Evolutionary conservation across 345 rosid species (phyloP).

Genomic region (Ceriops zippeliana): DNA sequence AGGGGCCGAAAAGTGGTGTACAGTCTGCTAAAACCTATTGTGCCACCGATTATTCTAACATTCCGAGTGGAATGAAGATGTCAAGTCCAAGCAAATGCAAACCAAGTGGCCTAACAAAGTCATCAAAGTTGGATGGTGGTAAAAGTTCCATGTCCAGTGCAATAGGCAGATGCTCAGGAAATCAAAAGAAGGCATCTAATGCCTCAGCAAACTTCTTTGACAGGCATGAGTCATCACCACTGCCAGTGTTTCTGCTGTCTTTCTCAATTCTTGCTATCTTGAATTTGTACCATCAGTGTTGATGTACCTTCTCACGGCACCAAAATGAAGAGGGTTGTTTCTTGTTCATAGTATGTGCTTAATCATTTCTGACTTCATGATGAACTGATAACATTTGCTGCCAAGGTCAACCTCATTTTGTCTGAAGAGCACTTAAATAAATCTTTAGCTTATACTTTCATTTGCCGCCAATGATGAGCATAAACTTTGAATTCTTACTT

Average conservation of each 20-base stretch:
- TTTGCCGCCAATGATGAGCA: not conserved
- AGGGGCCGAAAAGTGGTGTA: conserved; percentile 16
- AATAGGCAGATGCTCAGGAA: conserved; percentile 33
- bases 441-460: conserved; percentile 1
- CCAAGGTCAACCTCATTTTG: not conserved
- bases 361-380: not conserved
- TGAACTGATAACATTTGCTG: not conserved
- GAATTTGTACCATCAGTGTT: not conserved
- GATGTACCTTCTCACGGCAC: not conserved
- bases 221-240: conserved; percentile 43
- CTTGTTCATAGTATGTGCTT: not conserved
- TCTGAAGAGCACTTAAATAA: not conserved
- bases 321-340: not conserved
- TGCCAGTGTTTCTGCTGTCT: conserved; percentile 1
- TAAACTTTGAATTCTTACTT: not conserved
- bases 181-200: conserved; percentile 43
- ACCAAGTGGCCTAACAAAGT: conserved; percentile 27
- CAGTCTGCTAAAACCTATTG: conserved; percentile 14
- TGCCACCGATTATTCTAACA: conserved; percentile 10
- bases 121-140: conserved; percentile 31
- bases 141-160: conserved; percentile 24
- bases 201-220: conserved; percentile 59
- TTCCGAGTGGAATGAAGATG: conserved; percentile 22
- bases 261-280: conserved; percentile 3
- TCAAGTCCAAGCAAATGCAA: conserved; percentile 26